Percentiles rank a stretch among this genome's conserved stretches.
phyloP scores from a whole-genome alignment of 352 stramenopile species.

The Phytopythium cucurbitacearum region DNA sequence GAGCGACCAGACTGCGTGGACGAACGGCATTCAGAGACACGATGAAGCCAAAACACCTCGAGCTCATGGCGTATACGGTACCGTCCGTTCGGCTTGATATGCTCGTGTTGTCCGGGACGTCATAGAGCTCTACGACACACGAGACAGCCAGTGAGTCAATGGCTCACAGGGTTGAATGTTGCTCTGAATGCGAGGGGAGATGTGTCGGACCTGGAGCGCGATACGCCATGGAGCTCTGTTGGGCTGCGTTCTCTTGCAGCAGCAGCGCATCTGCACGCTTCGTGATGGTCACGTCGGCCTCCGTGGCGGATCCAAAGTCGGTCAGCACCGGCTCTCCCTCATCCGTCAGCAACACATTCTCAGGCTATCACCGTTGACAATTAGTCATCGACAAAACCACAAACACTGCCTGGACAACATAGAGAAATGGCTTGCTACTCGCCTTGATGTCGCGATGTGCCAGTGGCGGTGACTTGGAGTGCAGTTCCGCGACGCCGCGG shows the following conservation, averaged over 20 bases:
- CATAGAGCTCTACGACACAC: constrained; percentile 71
- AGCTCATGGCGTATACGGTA: constrained; percentile 6
- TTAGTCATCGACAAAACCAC: constrained; percentile 1
- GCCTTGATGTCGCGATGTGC: constrained; percentile 88
- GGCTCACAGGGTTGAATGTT: constrained; percentile 2
- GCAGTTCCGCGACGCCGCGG: constrained; percentile 69
- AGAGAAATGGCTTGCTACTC: not conserved
- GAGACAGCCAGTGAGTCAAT: not conserved
- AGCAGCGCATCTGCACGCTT: constrained; percentile 78
- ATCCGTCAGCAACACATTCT: constrained; percentile 83
- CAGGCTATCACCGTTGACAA: constrained; percentile 37
- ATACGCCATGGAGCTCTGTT: constrained; percentile 85
- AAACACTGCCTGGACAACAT: not conserved
- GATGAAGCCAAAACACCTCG: not conserved
- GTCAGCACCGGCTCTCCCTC: constrained; percentile 80
- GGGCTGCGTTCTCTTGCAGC: constrained; percentile 79
- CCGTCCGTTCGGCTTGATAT: constrained; percentile 78
- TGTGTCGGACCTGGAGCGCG: constrained; percentile 62
- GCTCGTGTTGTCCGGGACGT: constrained; percentile 63
- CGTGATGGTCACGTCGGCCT: constrained; percentile 55
- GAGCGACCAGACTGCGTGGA: constrained; percentile 76
- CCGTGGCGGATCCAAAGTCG: constrained; percentile 83
- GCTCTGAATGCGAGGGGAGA: not conserved
- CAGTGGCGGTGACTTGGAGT: constrained; percentile 62
- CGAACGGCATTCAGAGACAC: not conserved